phyloP scores from a whole-genome alignment of 345 rosid genomes.

The Populus pruinosa region DNA sequence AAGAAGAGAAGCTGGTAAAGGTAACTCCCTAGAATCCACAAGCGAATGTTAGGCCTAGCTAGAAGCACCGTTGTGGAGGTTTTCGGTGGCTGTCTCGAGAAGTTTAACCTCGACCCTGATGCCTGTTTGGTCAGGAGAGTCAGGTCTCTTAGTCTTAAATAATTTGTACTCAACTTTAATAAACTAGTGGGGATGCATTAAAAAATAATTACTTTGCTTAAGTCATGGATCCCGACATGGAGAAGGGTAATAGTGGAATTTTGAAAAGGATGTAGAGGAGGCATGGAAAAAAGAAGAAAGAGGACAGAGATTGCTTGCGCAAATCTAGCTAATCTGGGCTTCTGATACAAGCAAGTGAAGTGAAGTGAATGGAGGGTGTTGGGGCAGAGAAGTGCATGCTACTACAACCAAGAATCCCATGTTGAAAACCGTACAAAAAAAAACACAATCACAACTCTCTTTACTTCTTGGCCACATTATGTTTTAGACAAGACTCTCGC shows the following conservation, averaged over 20 bases:
- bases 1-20: not conserved
- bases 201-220: not conserved
- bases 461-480: not conserved
- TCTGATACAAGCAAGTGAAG: constrained; percentile 8
- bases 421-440: not conserved
- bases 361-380: not conserved
- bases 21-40: constrained; percentile 15
- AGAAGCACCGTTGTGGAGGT: constrained; percentile 11
- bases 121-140: constrained; percentile 20
- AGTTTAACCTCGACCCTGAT: constrained; percentile 33
- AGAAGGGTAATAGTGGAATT: constrained; percentile 7
- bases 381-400: not conserved
- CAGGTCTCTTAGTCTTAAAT: not conserved
- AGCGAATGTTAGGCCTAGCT: constrained; percentile 27
- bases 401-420: not conserved
- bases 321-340: constrained; percentile 37
- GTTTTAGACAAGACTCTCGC: not conserved
- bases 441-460: not conserved
- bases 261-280: not conserved
- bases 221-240: not conserved
- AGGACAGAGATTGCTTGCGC: constrained; percentile 37
- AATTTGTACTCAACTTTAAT: no score
- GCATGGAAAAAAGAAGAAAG: constrained; percentile 1
- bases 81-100: constrained; percentile 44
- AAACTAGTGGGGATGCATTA: not conserved